Evolutionary conservation across 371 early-diverging fungal genomes (phyloP).

Genomic region (Globomyces sp.): DNA sequence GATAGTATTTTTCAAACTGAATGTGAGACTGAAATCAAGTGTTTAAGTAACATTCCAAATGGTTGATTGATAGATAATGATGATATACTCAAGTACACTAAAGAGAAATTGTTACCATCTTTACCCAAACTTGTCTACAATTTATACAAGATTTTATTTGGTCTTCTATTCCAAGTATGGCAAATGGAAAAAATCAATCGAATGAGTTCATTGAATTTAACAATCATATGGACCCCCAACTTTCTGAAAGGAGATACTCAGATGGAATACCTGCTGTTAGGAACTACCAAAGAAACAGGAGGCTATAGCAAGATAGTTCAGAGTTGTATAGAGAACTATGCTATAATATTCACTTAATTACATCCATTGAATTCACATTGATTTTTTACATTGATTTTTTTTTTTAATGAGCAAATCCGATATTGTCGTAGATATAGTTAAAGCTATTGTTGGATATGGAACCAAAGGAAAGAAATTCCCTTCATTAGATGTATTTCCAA

Average conservation of each 20-base stretch:
- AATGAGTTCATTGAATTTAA: conserved; percentile 83
- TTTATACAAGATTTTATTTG: conserved; percentile 2
- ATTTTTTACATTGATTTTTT: too few species aligned
- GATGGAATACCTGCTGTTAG: too few species aligned
- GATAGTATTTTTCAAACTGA: conserved; percentile 62
- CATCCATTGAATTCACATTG: too few species aligned
- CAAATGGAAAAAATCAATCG: conserved; percentile 47
- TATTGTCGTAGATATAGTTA: too few species aligned
- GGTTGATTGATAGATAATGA: conserved; percentile 37
- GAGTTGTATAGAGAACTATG: too few species aligned
- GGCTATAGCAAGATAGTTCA: too few species aligned
- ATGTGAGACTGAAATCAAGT: conserved; percentile 33
- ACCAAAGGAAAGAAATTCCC: too few species aligned
- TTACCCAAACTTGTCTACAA: conserved; percentile 4
- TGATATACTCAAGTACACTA: background rate
- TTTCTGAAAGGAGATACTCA: conserved; percentile 51
- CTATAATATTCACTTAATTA: too few species aligned
- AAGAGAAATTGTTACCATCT: background rate
- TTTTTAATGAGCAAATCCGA: too few species aligned
- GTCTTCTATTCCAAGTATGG: conserved; percentile 6
- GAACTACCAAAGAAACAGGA: too few species aligned
- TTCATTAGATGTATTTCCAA: too few species aligned
- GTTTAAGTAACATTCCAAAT: conserved; percentile 40
- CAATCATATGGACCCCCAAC: conserved; percentile 86
- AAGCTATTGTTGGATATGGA: too few species aligned